These are phyloP conservation scores for Ogataea chonburiensis DNA, from an alignment of 805 yeast species.

Conservation along the genomic window DNA sequence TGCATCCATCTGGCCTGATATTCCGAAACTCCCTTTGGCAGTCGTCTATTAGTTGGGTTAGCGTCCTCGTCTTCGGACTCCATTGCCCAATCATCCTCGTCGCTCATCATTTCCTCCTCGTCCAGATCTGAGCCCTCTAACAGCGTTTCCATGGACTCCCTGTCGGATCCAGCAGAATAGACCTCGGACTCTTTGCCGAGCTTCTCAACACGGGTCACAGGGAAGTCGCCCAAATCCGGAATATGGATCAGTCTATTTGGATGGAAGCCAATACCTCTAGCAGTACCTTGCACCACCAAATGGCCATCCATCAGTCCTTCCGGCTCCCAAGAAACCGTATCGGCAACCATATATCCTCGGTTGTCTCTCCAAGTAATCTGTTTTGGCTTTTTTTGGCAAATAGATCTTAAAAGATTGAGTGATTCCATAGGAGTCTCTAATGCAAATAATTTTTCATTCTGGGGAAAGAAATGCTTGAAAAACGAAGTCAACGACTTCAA, in stretches of 20 bases:
- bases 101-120: slow-evolving; percentile 33
- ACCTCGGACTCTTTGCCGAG: slow-evolving; percentile 30
- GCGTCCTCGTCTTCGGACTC: slow-evolving; percentile 27
- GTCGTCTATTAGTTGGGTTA: slow-evolving; percentile 35
- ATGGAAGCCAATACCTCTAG: slow-evolving; percentile 83
- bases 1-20: slow-evolving; percentile 76
- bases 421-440: slow-evolving; percentile 69
- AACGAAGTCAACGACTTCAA: slow-evolving; percentile 62
- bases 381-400: slow-evolving; percentile 86
- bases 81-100: slow-evolving; percentile 36
- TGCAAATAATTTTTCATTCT: slow-evolving; percentile 72
- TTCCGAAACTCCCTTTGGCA: slow-evolving; percentile 73
- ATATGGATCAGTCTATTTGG: slow-evolving; percentile 78
- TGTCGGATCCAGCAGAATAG: slow-evolving; percentile 39
- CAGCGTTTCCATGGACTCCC: slow-evolving; percentile 59
- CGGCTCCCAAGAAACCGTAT: slow-evolving; percentile 47
- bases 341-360: slow-evolving; percentile 86
- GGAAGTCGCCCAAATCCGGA: slow-evolving; percentile 89
- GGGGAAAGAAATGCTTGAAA: slow-evolving; percentile 76
- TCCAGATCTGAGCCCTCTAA: slow-evolving; percentile 50
- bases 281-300: slow-evolving; percentile 73
- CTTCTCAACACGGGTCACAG: slow-evolving; percentile 64
- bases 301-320: slow-evolving; percentile 34
- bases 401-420: slow-evolving; percentile 64
- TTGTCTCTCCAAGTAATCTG: slow-evolving; percentile 88